phyloP scores from a whole-genome alignment of 2,329 filamentous ascomycete species.

The Aspergillaceae sp. region DNA sequence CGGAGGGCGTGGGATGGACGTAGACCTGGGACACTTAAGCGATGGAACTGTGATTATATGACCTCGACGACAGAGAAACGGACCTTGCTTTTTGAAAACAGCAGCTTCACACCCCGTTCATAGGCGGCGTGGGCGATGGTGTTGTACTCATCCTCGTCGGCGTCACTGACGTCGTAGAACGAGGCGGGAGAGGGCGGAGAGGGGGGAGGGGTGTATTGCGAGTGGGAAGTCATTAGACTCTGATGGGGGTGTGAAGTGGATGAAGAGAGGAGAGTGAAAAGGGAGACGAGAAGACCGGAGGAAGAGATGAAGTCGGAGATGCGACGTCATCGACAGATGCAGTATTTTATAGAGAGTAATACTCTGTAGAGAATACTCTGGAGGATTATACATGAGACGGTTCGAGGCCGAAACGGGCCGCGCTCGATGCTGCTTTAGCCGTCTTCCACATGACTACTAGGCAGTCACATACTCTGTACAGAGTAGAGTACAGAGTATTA shows the following conservation, averaged over 20 bases:
- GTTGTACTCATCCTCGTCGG: conserved; percentile 90
- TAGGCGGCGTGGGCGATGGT: conserved; percentile 74
- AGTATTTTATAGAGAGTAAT: too few species aligned
- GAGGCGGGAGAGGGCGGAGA: conserved; percentile 64
- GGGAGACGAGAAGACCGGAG: too few species aligned
- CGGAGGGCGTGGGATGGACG: conserved; percentile 83
- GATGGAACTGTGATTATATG: not conserved
- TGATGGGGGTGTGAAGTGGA: not conserved
- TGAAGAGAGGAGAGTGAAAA: too few species aligned
- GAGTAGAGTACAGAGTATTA: too few species aligned
- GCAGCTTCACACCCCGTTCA: conserved; percentile 78
- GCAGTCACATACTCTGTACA: too few species aligned
- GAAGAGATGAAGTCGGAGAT: too few species aligned
- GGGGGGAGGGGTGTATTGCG: conserved; percentile 30
- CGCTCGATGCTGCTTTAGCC: too few species aligned
- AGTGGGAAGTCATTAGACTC: conserved; percentile 3
- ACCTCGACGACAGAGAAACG: conserved; percentile 11
- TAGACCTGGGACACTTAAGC: conserved; percentile 59
- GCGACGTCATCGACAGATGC: too few species aligned
- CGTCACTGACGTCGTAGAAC: conserved; percentile 93
- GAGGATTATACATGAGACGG: too few species aligned
- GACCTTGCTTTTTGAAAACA: conserved; percentile 96
- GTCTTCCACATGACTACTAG: too few species aligned
- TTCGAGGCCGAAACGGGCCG: too few species aligned
- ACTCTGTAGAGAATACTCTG: too few species aligned